A percentile compares a stretch with the other conserved stretches of the same genome.
phyloP scores from a whole-genome alignment of 2,329 filamentous ascomycete species.

The Clarireedia monteithiana region DNA sequence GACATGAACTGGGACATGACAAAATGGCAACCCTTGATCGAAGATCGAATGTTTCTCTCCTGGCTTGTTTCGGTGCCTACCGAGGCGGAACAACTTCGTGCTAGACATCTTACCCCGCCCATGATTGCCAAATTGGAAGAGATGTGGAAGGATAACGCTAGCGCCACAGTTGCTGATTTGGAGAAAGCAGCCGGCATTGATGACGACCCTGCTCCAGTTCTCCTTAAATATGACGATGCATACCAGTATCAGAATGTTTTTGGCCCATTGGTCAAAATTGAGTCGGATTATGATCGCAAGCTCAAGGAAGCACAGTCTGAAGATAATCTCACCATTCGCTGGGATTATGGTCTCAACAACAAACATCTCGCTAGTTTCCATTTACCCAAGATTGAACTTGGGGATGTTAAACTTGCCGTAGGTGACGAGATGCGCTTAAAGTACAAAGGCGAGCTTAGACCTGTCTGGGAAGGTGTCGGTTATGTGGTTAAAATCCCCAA shows the following conservation, averaged over 20 bases:
- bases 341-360: slow-evolving; percentile 94
- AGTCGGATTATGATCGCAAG: slow-evolving; percentile 98
- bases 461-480: slow-evolving; percentile 93
- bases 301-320: slow-evolving; percentile 97
- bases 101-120: slow-evolving; percentile 84
- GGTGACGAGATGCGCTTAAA: slow-evolving; percentile 97
- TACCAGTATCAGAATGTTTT: slow-evolving; percentile 99
- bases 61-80: slow-evolving; percentile 89
- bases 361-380: slow-evolving; percentile 95
- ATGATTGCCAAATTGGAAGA: slow-evolving; percentile 96
- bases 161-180: slow-evolving; percentile 80
- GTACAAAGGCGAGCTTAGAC: slow-evolving; percentile 88
- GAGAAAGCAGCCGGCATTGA: slow-evolving; percentile 89
- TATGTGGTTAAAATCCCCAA: slow-evolving; percentile 99
- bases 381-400: slow-evolving; percentile 91
- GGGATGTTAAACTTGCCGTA: slow-evolving; percentile 94
- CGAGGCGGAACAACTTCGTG: slow-evolving; percentile 92
- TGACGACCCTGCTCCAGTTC: slow-evolving; percentile 87
- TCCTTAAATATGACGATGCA: slow-evolving; percentile 91
- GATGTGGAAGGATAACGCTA: slow-evolving; percentile 94
- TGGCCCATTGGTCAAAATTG: slow-evolving; percentile 95
- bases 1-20: slow-evolving; percentile 99
- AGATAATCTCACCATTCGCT: slow-evolving; percentile 87
- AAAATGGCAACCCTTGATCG: slow-evolving; percentile 93
- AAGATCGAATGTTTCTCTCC: slow-evolving; percentile 87